Evolutionary conservation across 2,329 filamentous ascomycete genomes (phyloP).

Genomic region (Chrysoporthe austroafricana): DNA sequence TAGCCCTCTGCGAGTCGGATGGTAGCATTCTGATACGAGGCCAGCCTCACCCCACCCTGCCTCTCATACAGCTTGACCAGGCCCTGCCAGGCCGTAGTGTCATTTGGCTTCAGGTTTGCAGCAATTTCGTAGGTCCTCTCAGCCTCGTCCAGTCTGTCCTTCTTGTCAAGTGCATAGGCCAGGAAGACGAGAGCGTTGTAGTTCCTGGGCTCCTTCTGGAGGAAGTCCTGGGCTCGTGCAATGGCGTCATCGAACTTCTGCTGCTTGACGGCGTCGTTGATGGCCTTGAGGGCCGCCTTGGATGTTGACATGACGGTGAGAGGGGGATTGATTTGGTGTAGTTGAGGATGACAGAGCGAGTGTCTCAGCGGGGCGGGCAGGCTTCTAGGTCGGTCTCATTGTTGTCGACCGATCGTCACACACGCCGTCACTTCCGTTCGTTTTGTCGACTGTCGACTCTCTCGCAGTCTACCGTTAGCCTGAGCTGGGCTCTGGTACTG

Average conservation of each 20-base stretch:
- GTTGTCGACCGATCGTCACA: background rate
- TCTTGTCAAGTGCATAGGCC: slow-evolving; percentile 82
- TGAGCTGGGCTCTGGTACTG: background rate
- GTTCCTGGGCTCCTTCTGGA: slow-evolving; percentile 74
- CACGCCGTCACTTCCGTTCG: background rate
- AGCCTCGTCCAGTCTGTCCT: slow-evolving; percentile 70
- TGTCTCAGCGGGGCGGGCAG: background rate
- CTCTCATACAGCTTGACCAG: slow-evolving; percentile 84
- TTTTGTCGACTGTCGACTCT: background rate
- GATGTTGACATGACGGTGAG: slow-evolving; percentile 51
- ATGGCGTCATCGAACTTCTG: slow-evolving; percentile 79
- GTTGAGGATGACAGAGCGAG: background rate
- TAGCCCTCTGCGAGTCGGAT: slow-evolving; percentile 77
- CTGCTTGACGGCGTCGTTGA: slow-evolving; percentile 76
- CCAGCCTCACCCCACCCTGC: slow-evolving; percentile 69
- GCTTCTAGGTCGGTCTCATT: background rate
- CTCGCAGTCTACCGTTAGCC: background rate
- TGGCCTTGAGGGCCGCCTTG: slow-evolving; percentile 81
- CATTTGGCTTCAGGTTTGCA: slow-evolving; percentile 70
- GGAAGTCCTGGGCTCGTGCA: slow-evolving; percentile 67
- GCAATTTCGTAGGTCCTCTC: slow-evolving; percentile 78
- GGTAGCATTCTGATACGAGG: slow-evolving; percentile 74
- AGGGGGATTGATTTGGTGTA: background rate
- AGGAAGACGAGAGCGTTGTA: slow-evolving; percentile 89
- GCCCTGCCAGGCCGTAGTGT: slow-evolving; percentile 90